Evolutionary conservation across 768 basidiomycete species (phyloP).

Genomic region (Sarcodon aspratus): DNA sequence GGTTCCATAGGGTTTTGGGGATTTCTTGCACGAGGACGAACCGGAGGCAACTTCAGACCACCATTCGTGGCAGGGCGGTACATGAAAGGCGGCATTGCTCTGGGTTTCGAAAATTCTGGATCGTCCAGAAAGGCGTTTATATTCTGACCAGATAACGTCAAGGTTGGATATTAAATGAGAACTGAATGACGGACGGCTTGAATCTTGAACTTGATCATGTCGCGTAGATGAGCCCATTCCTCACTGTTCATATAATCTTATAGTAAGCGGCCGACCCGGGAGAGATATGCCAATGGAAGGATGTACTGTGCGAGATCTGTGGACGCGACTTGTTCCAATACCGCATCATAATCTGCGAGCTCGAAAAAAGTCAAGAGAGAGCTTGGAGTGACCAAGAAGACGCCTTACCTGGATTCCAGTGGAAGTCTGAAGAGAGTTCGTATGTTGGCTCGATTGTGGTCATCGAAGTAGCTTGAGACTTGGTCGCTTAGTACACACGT

Average conservation of each 20-base stretch:
- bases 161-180: background rate
- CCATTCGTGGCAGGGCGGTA: constrained; percentile 34
- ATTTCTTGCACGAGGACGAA: constrained; percentile 45
- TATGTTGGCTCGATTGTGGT: background rate
- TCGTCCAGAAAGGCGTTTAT: constrained; percentile 18
- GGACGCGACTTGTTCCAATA: constrained; percentile 51
- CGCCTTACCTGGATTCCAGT: constrained; percentile 41
- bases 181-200: constrained; percentile 34
- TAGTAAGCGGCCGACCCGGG: background rate
- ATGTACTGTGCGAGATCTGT: constrained; percentile 56
- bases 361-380: constrained; percentile 7
- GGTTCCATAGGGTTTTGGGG: constrained; percentile 39
- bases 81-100: constrained; percentile 4
- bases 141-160: constrained; percentile 15
- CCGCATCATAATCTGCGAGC: constrained; percentile 40
- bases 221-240: constrained; percentile 61
- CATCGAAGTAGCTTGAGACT: background rate
- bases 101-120: constrained; percentile 5
- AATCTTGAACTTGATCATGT: constrained; percentile 64
- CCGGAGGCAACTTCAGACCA: constrained; percentile 63
- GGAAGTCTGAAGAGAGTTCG: constrained; percentile 16
- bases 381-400: background rate
- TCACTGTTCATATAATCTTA: constrained; percentile 23
- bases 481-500: background rate
- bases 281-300: background rate